A percentile compares a stretch with the other conserved stretches of the same genome.
These are phyloP conservation scores for Schwanniomyces polymorphus DNA, from an alignment of 805 yeast genomes.

Conservation along the genomic window DNA sequence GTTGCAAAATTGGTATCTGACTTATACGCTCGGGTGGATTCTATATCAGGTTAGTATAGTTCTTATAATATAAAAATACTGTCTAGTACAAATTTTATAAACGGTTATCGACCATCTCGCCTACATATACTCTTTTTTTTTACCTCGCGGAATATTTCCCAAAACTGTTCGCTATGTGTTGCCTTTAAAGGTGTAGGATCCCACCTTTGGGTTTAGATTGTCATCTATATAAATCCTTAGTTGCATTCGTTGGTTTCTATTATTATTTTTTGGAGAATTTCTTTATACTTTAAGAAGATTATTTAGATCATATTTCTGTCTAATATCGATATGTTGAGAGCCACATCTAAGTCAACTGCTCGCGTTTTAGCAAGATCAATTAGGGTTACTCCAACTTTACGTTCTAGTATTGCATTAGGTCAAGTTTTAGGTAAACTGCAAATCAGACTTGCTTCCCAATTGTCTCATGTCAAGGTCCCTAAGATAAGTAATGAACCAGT, in stretches of 20 bases:
- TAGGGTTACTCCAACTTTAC: not conserved
- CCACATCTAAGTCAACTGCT: conserved; percentile 13
- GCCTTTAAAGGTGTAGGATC: not conserved
- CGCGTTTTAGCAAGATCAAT: conserved; percentile 15
- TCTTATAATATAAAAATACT: not conserved
- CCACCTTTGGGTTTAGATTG: not conserved
- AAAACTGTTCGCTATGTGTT: not conserved
- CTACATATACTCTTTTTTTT: not conserved
- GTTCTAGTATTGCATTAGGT: not conserved
- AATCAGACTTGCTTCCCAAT: conserved; percentile 39
- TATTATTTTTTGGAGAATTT: not conserved
- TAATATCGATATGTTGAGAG: conserved; percentile 17
- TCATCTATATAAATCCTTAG: not conserved
- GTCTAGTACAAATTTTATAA: not conserved
- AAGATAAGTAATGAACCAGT: conserved; percentile 63
- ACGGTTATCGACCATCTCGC: not conserved
- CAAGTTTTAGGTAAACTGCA: not conserved
- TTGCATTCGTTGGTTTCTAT: not conserved
- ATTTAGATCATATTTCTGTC: not conserved
- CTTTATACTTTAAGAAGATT: not conserved
- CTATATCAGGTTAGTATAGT: not conserved
- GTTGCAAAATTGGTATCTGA: conserved; percentile 16
- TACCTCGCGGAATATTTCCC: not conserved
- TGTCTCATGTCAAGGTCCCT: conserved; percentile 58
- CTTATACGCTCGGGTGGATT: conserved; percentile 4